These are phyloP conservation scores for Aspergillus taichungensis DNA, from an alignment of 495 filamentous ascomycete genomes.

Conservation along the genomic window DNA sequence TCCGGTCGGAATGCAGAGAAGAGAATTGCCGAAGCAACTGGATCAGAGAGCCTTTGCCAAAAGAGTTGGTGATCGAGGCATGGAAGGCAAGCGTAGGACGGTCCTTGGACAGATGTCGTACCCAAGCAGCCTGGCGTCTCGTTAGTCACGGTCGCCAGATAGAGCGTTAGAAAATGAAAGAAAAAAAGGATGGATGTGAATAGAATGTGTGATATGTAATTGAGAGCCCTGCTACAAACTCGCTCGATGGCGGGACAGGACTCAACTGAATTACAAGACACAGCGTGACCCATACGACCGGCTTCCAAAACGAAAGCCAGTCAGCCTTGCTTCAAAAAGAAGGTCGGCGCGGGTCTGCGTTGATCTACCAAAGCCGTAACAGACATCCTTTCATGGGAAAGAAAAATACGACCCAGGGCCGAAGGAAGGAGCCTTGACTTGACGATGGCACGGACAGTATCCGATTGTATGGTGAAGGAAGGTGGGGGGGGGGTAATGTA, in stretches of 20 bases:
- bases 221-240: slow-evolving; percentile 79
- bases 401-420: slow-evolving; percentile 30
- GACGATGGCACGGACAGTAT: slow-evolving; percentile 53
- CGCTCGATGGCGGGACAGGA: slow-evolving; percentile 41
- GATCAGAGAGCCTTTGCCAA: slow-evolving; percentile 71
- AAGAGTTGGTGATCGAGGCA: slow-evolving; percentile 85
- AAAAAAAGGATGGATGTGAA: slow-evolving; percentile 6
- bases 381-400: slow-evolving; percentile 66
- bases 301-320: slow-evolving; percentile 72
- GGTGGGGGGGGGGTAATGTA: slow-evolving; percentile 6
- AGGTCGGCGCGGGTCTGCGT: slow-evolving; percentile 60
- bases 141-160: slow-evolving; percentile 32
- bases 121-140: slow-evolving; percentile 68
- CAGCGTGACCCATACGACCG: slow-evolving; percentile 46
- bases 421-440: slow-evolving; percentile 88
- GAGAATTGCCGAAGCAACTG: slow-evolving; percentile 88
- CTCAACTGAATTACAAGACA: slow-evolving; percentile 90
- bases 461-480: slow-evolving; percentile 10
- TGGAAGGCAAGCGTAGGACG: slow-evolving; percentile 92
- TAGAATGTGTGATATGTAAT: slow-evolving; percentile 92
- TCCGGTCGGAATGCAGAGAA: slow-evolving; percentile 77
- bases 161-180: neutral
- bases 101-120: slow-evolving; percentile 69
- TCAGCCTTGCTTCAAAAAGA: slow-evolving; percentile 59
- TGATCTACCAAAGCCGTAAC: slow-evolving; percentile 99